Conservation (phyloP, 2,329 filamentous ascomycete genomes). For the Cytospora piceicola region DNA sequence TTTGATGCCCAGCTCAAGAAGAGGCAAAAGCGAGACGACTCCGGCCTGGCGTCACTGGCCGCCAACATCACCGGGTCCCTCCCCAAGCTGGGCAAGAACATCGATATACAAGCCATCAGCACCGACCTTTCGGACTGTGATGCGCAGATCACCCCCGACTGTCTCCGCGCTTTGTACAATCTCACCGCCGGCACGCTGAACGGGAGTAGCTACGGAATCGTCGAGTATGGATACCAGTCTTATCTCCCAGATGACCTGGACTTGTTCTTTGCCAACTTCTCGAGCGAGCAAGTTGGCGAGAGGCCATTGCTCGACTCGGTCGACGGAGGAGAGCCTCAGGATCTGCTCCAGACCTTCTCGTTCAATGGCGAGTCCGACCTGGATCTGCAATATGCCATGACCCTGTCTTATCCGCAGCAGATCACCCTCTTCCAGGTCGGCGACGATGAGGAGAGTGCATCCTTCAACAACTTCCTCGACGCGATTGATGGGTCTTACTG, state of each 20-base stretch:
- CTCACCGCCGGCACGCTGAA: conserved; percentile 21
- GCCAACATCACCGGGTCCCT: conserved; percentile 26
- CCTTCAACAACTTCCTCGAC: conserved; percentile 50
- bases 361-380: conserved; percentile 30
- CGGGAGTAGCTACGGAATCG: conserved; percentile 29
- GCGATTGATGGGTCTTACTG: conserved; percentile 54
- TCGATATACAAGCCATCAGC: conserved; percentile 19
- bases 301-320: conserved; percentile 25
- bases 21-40: conserved; percentile 21
- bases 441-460: conserved; percentile 30
- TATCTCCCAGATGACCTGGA: conserved; percentile 26
- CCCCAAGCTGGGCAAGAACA: conserved; percentile 25
- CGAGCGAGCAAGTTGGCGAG: conserved; percentile 18
- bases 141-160: conserved; percentile 25
- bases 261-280: conserved; percentile 27
- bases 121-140: conserved; percentile 26
- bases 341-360: conserved; percentile 16
- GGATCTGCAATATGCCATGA: conserved; percentile 26
- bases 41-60: conserved; percentile 12
- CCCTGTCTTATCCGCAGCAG: conserved; percentile 31
- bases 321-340: conserved; percentile 27
- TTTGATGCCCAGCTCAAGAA: conserved; percentile 26
- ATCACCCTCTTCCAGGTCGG: conserved; percentile 33
- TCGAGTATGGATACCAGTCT: conserved; percentile 29
- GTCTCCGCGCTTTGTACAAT: conserved; percentile 28